Base-by-base conservation (phyloP, 2,329 filamentous ascomycete genomes). In the Penicillium sclerotigenum region DNA sequence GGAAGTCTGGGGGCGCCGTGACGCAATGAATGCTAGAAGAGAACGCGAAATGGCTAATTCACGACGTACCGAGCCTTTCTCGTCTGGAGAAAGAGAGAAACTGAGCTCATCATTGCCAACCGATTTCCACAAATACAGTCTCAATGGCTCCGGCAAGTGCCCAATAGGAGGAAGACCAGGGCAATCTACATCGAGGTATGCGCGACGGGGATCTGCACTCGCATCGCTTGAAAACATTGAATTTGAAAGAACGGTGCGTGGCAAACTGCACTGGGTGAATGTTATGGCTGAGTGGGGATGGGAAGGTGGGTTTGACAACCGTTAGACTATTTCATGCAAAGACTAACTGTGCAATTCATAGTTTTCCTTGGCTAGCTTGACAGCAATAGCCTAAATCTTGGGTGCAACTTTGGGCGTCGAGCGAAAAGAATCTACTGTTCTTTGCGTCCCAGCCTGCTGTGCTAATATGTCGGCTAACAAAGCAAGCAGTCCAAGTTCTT, bases 231-330 rank as follows among this genome's bases (percentile, higher is more conserved):
- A 78, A 56, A 74, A 77, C 40, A 76, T 84, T 58, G 82, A 86
- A 57, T 76, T 76, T 52, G 83, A 86, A 48, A 81, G 83, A 65
- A 87, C 85, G 3, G 84, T 89, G n/a, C 80, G 83, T 59, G 86
- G 87, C 4, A 77, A 77, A 43, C 72, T 87, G 65, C 87, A 89
- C 71, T 89, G 87, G 87, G 76, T 87, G 9, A 83, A 85, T 36
- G 85, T 89, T 40, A 89, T 89, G 87, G 82, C 81, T 59, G 86
- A 88, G 62, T 87, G 84, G 84, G 76, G 79, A n/a, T 89, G 87
- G 86, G 86, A 89, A 79, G 81, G 86, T 87, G 75, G 75, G 80
- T 49, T 46, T 28, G 18, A 26, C 11, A 33, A 24, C 33, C 10
- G 1, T 20, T 16, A 10, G 20, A 10, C 7, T 2, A 4, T 7